Conservation (phyloP, 2,329 filamentous ascomycete species). For the Onygenales sp. region DNA sequence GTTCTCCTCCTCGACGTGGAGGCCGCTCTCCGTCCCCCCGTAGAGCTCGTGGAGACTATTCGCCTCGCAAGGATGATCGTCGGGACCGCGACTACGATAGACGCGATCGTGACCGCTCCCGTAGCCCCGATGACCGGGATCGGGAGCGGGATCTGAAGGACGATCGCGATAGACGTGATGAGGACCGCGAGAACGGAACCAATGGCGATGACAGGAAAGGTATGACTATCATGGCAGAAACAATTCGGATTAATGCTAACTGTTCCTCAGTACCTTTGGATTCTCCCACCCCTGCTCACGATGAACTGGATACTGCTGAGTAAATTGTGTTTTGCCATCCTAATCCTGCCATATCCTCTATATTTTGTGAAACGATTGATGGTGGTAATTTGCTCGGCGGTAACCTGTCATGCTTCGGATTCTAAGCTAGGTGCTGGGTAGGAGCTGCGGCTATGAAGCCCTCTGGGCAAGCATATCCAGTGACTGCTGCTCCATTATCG, state of each 20-base stretch:
- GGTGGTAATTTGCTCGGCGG: conserved; percentile 1
- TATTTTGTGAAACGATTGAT: background rate
- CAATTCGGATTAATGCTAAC: conserved; percentile 1
- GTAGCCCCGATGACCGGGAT: conserved; percentile 59
- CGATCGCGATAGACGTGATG: conserved; percentile 58
- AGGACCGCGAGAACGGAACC: conserved; percentile 64
- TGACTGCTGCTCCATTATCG: background rate
- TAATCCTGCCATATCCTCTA: background rate
- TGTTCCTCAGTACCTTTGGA: conserved; percentile 48
- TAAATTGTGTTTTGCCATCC: conserved; percentile 29
- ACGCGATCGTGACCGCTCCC: conserved; percentile 67
- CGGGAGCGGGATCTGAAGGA: conserved; percentile 52
- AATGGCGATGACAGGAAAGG: conserved; percentile 90
- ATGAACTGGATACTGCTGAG: conserved; percentile 94
- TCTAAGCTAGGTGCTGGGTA: too few species aligned
- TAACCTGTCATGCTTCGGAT: background rate
- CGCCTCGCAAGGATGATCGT: conserved; percentile 80
- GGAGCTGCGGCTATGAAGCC: background rate
- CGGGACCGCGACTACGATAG: conserved; percentile 62
- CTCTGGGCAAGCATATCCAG: background rate
- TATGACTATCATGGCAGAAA: conserved; percentile 28
- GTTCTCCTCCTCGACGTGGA: conserved; percentile 68
- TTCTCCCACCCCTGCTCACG: conserved; percentile 72
- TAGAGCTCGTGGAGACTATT: conserved; percentile 59
- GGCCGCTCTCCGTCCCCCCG: conserved; percentile 50